Conservation (phyloP, 192 early-diverging fungal genomes). For the Coemansia nantahalensis region DNA sequence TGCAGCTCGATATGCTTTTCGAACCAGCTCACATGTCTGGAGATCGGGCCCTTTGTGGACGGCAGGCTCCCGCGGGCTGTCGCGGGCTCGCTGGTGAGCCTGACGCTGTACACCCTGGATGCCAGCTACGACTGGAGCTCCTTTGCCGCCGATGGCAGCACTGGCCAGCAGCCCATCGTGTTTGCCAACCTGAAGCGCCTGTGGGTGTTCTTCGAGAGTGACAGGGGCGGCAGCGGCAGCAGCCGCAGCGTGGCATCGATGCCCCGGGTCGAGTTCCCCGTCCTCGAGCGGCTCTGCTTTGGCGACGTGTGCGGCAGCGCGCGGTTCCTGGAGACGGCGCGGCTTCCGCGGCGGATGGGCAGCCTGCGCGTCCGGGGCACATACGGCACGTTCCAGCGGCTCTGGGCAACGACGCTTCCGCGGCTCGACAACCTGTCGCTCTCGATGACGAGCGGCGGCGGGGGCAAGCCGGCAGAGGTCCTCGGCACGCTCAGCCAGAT, state of each 20-base stretch:
- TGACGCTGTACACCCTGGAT: not conserved
- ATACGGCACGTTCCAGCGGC: not conserved
- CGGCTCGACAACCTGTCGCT: not conserved
- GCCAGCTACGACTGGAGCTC: not conserved
- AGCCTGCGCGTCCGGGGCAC: not conserved
- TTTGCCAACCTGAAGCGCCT: slow-evolving; percentile 1
- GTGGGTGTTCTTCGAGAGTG: not conserved
- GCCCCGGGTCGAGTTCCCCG: not conserved
- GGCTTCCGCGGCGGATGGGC: not conserved
- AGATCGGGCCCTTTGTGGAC: not conserved
- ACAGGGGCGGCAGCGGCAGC: not conserved
- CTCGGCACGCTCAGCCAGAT: not conserved
- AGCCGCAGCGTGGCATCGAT: not conserved
- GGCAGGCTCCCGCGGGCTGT: not conserved
- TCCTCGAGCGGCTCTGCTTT: not conserved
- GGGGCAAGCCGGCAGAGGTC: no score
- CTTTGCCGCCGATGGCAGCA: not conserved
- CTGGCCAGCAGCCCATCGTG: not conserved
- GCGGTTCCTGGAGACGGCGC: not conserved
- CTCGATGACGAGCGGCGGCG: not conserved
- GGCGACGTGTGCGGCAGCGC: not conserved
- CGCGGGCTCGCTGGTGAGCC: not conserved
- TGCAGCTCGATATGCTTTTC: not conserved
- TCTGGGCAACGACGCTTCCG: not conserved
- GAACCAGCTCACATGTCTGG: not conserved